These are phyloP conservation scores for Collybiopsis luxurians DNA, from an alignment of 768 basidiomycete genomes.

Conservation along the genomic window DNA sequence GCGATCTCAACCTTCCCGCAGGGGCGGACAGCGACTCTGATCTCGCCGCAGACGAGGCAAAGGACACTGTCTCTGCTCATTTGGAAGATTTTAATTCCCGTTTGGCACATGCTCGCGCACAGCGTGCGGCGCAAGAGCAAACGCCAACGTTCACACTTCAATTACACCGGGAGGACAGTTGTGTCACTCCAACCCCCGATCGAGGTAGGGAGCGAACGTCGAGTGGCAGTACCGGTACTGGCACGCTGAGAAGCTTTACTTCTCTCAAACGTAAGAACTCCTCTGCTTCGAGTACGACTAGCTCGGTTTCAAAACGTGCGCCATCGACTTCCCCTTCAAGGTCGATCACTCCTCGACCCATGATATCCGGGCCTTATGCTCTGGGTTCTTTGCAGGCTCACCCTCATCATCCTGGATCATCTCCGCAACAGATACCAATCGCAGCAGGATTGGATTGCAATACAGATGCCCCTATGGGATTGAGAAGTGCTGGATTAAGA, in stretches of 20 bases:
- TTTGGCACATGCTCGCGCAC: neutral
- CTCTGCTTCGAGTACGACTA: neutral
- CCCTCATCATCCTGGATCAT: conserved; percentile 10
- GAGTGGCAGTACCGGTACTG: conserved; percentile 9
- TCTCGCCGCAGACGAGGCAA: neutral
- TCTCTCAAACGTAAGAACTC: conserved; percentile 7
- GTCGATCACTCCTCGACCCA: conserved; percentile 22
- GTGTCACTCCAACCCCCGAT: conserved; percentile 22
- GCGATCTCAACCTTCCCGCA: neutral
- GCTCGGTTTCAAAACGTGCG: neutral
- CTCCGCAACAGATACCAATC: neutral
- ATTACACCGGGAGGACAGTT: conserved; percentile 14
- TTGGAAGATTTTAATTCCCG: conserved; percentile 1
- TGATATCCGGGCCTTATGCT: conserved; percentile 45
- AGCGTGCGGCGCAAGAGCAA: conserved; percentile 7
- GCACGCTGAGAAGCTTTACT: conserved; percentile 2
- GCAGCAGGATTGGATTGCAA: neutral
- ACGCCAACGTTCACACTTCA: too few species aligned
- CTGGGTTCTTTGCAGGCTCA: conserved; percentile 29
- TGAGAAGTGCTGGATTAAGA: conserved; percentile 20
- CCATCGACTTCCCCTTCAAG: neutral
- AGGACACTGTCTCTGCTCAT: neutral
- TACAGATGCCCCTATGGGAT: neutral
- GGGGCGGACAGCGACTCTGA: neutral
- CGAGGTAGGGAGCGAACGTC: conserved; percentile 18